Base-by-base conservation (phyloP, 2,329 filamentous ascomycete genomes). In the Fusarium pseudonygamai region DNA sequence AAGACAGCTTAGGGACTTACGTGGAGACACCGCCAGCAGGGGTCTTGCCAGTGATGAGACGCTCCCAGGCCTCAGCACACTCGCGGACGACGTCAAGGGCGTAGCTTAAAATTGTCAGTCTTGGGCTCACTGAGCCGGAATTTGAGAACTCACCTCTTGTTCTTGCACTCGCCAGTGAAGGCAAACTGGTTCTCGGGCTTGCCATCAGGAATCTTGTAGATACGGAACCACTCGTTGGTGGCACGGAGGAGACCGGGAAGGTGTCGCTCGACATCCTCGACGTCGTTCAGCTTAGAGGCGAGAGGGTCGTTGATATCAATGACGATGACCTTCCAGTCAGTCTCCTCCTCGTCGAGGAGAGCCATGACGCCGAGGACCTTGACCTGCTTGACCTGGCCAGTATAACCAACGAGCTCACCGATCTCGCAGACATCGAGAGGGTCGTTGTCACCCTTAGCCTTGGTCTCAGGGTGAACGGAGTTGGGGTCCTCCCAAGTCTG, bases 151-250 rank as follows among this genome's bases (percentile, higher is more conserved):
- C 78, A 95, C 93, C 93, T 94, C 92, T 95, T 97, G 92, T 99
- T 99, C 93, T 99, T 99, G 93, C 96, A 98, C 90, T 99, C 96
- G 88, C 96, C 96, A 69, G 95, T 98, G 89, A 99, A 99, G 81
- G 96, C 96, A 83, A 99, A 99, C 88, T 98, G 96, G 92, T 99
- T 99, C 93, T 99, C 96, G 80, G 96, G 95, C 95, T 99, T 99
- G 89, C 96, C 96, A 83, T 99, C 96, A 83, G 96, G 96, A 86
- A 99, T 99, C 91, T 99, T 99, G 93, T 99, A 99, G 91, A 99
- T 99, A 85, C 96, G 95, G 95, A 99, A 99, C 96, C 96, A 99
- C 89, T 99, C 96, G 83, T 99, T 99, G 83, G 96, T 98, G 82
- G 96, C 96, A 78, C 96, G 93, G 84, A 99, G 90, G 69, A 99